Percentiles rank a stretch among this genome's conserved stretches.
phyloP scores from a whole-genome alignment of 2,329 filamentous ascomycete genomes.

The Aspergillus sojae region DNA sequence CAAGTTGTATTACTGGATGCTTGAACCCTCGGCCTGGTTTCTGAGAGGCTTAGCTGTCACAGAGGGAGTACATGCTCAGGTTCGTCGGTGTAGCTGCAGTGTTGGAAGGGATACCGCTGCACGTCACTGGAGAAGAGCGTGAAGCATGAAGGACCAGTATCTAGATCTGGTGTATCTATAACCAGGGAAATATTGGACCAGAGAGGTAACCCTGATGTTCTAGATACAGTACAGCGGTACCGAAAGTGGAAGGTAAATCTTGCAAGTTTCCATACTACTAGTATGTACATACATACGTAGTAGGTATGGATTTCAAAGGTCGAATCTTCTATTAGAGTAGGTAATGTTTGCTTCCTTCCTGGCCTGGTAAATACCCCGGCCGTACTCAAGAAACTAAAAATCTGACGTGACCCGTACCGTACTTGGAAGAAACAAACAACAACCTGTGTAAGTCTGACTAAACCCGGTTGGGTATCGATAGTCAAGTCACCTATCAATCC shows the following conservation, averaged over 20 bases:
- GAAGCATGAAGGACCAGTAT: background rate
- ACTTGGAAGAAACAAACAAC: background rate
- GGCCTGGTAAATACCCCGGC: background rate
- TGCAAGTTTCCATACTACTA: too few relatives aligned
- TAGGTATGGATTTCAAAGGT: too few relatives aligned
- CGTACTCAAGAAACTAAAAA: background rate
- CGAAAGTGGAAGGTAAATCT: too few relatives aligned
- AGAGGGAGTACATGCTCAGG: background rate
- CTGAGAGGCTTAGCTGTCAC: background rate
- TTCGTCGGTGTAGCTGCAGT: background rate
- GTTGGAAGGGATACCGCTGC: background rate
- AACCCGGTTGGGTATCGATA: slow-evolving; percentile 3
- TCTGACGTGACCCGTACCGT: slow-evolving; percentile 2
- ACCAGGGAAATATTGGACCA: background rate
- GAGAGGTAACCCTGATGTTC: background rate
- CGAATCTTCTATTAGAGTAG: too few relatives aligned
- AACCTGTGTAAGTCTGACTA: background rate
- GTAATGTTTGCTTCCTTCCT: background rate
- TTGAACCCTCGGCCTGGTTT: background rate
- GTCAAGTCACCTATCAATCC: background rate
- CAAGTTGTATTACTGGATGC: background rate
- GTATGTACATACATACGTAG: background rate
- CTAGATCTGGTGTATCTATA: background rate
- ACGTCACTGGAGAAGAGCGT: background rate
- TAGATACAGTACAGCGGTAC: background rate